These are phyloP conservation scores for Suillus fuscotomentosus DNA, from an alignment of 768 basidiomycete species.

Conservation along the genomic window DNA sequence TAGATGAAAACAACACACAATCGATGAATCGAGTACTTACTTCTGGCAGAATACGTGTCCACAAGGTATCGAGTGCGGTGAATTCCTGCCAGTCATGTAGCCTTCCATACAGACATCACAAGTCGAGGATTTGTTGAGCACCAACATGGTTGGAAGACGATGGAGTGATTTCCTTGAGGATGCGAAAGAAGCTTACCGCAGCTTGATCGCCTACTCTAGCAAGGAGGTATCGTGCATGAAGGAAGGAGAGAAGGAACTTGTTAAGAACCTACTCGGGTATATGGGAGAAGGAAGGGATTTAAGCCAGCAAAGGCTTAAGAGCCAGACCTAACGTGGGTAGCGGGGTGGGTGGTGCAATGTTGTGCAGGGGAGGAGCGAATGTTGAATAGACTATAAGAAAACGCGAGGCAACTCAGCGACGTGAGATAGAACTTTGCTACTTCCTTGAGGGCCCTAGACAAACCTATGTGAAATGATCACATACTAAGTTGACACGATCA, in stretches of 20 bases:
- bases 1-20: conserved; percentile 5
- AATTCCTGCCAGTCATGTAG: conserved; percentile 50
- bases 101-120: conserved; percentile 78
- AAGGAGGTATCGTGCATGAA: neutral
- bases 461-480: neutral
- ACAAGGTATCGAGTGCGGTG: conserved; percentile 65
- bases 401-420: conserved; percentile 36
- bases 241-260: conserved; percentile 28
- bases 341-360: conserved; percentile 21
- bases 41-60: conserved; percentile 69
- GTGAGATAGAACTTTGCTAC: conserved; percentile 27
- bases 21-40: conserved; percentile 29
- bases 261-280: conserved; percentile 29
- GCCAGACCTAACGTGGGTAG: conserved; percentile 33
- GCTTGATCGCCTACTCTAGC: neutral
- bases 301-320: conserved; percentile 12
- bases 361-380: conserved; percentile 21
- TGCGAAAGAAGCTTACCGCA: neutral
- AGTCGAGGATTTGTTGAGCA: conserved; percentile 57
- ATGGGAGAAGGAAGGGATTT: conserved; percentile 21
- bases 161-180: neutral
- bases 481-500: neutral
- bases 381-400: conserved; percentile 32
- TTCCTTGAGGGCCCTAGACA: conserved; percentile 9
- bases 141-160: conserved; percentile 55